A percentile compares a stretch with the other conserved stretches of the same genome.
phyloP scores from a whole-genome alignment of 176 grass and related monocot species.

The Oryza australiensis region DNA sequence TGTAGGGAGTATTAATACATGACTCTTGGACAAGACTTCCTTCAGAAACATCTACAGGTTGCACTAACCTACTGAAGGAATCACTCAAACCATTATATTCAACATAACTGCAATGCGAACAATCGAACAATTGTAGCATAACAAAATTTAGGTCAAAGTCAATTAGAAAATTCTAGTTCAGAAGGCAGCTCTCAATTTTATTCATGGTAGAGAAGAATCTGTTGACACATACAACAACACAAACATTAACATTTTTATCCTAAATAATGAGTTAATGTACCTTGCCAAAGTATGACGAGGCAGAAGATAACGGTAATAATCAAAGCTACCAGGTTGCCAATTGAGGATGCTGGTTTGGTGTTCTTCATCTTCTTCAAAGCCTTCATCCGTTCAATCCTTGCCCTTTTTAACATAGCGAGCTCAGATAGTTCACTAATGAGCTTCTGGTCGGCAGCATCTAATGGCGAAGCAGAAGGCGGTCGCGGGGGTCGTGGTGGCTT shows the following conservation, averaged over 20 bases:
- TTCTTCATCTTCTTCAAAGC: constrained; percentile 69
- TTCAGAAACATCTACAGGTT: background rate
- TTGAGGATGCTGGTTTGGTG: constrained; percentile 51
- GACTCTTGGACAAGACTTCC: background rate
- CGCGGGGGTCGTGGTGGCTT: constrained; percentile 73
- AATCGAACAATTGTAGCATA: background rate
- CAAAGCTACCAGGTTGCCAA: constrained; percentile 58
- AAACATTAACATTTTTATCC: background rate
- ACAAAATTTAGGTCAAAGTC: background rate
- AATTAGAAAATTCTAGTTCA: constrained; percentile 8
- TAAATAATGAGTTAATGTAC: constrained; percentile 35
- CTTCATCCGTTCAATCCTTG: constrained; percentile 77
- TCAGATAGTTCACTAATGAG: constrained; percentile 74
- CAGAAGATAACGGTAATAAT: constrained; percentile 75
- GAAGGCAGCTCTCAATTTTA: background rate
- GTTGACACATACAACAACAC: background rate
- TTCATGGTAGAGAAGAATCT: background rate
- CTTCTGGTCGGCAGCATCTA: constrained; percentile 69
- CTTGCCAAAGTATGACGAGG: constrained; percentile 81
- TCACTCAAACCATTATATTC: background rate
- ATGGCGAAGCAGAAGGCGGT: constrained; percentile 6
- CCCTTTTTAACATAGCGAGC: constrained; percentile 61
- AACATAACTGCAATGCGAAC: background rate
- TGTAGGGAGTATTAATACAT: no score
- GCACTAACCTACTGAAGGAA: background rate